A percentile compares a stretch with the other conserved stretches of the same genome.
Evolutionary conservation across 352 stramenopile species (phyloP).

Genomic region (Pythium rishiriense): DNA sequence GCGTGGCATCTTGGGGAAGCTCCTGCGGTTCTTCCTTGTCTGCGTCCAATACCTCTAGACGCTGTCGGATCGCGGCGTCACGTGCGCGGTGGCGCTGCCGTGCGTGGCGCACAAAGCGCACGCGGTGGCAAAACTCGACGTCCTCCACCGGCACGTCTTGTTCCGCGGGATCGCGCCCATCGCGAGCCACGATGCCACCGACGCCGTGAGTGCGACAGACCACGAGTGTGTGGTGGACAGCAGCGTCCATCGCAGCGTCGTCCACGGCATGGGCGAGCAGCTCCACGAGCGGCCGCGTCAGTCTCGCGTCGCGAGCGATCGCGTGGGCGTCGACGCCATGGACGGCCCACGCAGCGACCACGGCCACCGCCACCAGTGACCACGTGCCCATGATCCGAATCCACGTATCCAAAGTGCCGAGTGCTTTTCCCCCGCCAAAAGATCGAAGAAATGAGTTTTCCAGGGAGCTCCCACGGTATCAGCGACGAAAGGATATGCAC

Average conservation of each 20-base stretch:
- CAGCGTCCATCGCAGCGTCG: constrained; percentile 4
- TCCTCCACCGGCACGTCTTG: not conserved
- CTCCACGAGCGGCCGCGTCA: constrained; percentile 16
- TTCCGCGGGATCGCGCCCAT: not conserved
- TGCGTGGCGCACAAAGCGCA: constrained; percentile 54
- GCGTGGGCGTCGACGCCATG: not conserved
- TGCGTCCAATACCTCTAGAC: too few species aligned
- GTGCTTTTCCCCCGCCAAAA: constrained; percentile 12
- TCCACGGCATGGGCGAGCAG: constrained; percentile 21
- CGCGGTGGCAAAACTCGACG: constrained; percentile 38
- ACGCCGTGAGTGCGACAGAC: constrained; percentile 21
- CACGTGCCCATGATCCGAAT: not conserved
- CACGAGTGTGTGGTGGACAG: constrained; percentile 14
- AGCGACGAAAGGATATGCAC: not conserved
- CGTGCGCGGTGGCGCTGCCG: constrained; percentile 35
- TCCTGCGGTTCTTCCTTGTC: too few species aligned
- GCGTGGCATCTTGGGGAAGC: too few species aligned
- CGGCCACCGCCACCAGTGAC: not conserved
- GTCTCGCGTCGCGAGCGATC: not conserved
- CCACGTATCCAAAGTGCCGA: not conserved
- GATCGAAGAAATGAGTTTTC: constrained; percentile 21
- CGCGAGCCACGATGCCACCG: constrained; percentile 8
- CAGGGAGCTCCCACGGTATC: not conserved
- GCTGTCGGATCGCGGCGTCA: not conserved
- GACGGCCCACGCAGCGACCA: too few species aligned